phyloP scores from a whole-genome alignment of 75 land plant genomes.

The Selaginella tamariscina region DNA sequence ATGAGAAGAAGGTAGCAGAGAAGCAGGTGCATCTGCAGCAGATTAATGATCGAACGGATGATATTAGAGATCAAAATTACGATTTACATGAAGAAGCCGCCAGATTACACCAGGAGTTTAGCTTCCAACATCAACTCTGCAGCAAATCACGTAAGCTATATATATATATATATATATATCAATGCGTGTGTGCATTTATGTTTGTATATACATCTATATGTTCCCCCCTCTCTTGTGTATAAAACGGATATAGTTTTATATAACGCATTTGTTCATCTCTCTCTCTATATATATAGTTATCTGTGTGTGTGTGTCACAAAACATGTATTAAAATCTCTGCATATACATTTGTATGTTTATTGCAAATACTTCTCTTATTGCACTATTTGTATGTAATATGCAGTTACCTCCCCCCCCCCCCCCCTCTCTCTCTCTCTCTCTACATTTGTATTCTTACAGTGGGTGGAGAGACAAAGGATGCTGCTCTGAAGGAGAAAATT shows the following conservation, averaged over 20 bases:
- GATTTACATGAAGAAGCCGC: slow-evolving; percentile 15
- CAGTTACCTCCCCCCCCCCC: too few relatives aligned
- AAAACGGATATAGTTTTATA: background rate
- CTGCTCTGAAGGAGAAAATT: slow-evolving; percentile 14
- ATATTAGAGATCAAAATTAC: background rate
- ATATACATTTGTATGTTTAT: background rate
- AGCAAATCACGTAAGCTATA: slow-evolving; percentile 18
- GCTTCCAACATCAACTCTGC: slow-evolving; percentile 18
- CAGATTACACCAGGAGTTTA: slow-evolving; percentile 15
- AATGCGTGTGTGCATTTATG: background rate
- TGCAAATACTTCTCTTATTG: background rate
- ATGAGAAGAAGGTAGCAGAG: slow-evolving; percentile 17
- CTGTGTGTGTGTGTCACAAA: background rate
- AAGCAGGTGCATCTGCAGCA: slow-evolving; percentile 14
- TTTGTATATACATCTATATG: background rate
- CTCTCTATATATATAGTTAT: slow-evolving; percentile 9
- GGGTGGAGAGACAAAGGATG: slow-evolving; percentile 26
- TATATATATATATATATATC: background rate
- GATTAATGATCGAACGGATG: slow-evolving; percentile 10
- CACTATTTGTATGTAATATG: background rate
- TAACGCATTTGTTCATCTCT: background rate
- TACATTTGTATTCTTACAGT: slow-evolving; percentile 31
- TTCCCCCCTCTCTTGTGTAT: background rate
- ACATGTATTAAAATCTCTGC: background rate
- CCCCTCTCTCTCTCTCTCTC: too few relatives aligned